Conservation (phyloP, 1,284 basidiomycete genomes). For the Cutaneotrichosporon cyanovorans region DNA sequence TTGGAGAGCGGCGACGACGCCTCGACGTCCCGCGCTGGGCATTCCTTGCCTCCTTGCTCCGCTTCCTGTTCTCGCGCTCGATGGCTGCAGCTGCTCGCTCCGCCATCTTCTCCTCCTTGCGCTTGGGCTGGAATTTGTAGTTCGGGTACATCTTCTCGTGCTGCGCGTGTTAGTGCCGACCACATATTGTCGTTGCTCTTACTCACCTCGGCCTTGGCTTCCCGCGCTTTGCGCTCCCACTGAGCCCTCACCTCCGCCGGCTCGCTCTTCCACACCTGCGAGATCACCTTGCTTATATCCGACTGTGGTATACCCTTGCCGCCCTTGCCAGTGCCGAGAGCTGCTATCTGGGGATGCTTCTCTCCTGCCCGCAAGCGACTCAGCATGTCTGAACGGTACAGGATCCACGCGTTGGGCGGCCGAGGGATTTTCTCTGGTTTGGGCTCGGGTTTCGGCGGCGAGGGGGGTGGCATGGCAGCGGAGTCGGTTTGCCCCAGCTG, state of each 20-base stretch:
- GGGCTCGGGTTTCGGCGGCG: background rate
- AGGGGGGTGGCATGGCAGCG: too few relatives aligned
- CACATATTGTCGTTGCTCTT: background rate
- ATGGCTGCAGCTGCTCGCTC: constrained; percentile 26
- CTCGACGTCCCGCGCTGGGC: background rate
- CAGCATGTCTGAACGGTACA: constrained; percentile 70
- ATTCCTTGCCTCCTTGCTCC: background rate
- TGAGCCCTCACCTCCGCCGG: constrained; percentile 50
- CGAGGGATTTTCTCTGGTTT: constrained; percentile 39
- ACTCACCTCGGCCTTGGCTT: constrained; percentile 56
- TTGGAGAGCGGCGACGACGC: background rate
- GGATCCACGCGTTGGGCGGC: constrained; percentile 83
- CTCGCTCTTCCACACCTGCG: constrained; percentile 62
- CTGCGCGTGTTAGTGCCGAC: constrained; percentile 14
- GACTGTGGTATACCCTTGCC: constrained; percentile 56
- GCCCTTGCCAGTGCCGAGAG: constrained; percentile 30
- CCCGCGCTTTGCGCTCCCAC: constrained; percentile 65
- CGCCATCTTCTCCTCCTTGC: constrained; percentile 58
- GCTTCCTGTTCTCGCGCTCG: background rate
- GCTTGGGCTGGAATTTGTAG: constrained; percentile 64
- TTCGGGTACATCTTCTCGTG: constrained; percentile 59
- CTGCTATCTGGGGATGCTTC: constrained; percentile 1
- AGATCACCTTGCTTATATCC: constrained; percentile 63
- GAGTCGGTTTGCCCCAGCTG: too few relatives aligned
- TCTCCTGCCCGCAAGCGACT: constrained; percentile 7